Base-by-base conservation (phyloP, 2,329 filamentous ascomycete genomes). In the Aspergillus arachidicola region DNA sequence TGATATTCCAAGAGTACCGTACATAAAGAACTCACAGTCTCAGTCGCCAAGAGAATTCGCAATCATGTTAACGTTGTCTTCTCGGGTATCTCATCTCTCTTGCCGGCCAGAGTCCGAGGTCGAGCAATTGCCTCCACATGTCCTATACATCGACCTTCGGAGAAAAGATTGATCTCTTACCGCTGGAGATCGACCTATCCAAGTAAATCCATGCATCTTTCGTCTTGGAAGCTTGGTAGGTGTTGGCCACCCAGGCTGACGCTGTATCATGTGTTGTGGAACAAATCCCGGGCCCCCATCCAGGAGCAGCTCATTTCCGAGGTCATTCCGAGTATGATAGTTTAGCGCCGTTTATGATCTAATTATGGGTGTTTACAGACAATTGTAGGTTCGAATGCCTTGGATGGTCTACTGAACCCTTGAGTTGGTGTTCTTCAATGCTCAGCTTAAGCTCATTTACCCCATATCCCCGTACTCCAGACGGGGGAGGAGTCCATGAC, bases 31-130 rank as follows among this genome's bases (percentile, higher is more conserved):
- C 32, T 14, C 9, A 26, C 12, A 55, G 6, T 26, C 32, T 9
- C 12, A 23, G n/a, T n/a, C 12, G 51, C 51, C 32, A 55, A 55
- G 30, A 30, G 10, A 10, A 51, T 14, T 10, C 19, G 19, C 16
- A 21, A 32, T 32, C 48, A 32, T 51, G 28, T n/a, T 51, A 23
- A 34, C 28, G 28, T n/a, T 51, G 48, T 51, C 7, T n/a, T 28
- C 28, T 51, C 48, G 48, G 48, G 11, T 21, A 26, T 38, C n/a
- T 9, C 34, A 36, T 38, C 26, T 38, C n/a, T 19, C 11, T 21
- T 55, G 34, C 51, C 51, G 51, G 51, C 51, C 32, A 55, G 32
- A 38, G 32, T 38, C 51, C 51, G 51, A 55, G 51, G 34, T 55
- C 51, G 12, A 55, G 21, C 34, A 23, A 55, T 26, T 34, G 34